Evolutionary conservation across 1,284 basidiomycete genomes (phyloP).

Genomic region (Lentinus polychrous): DNA sequence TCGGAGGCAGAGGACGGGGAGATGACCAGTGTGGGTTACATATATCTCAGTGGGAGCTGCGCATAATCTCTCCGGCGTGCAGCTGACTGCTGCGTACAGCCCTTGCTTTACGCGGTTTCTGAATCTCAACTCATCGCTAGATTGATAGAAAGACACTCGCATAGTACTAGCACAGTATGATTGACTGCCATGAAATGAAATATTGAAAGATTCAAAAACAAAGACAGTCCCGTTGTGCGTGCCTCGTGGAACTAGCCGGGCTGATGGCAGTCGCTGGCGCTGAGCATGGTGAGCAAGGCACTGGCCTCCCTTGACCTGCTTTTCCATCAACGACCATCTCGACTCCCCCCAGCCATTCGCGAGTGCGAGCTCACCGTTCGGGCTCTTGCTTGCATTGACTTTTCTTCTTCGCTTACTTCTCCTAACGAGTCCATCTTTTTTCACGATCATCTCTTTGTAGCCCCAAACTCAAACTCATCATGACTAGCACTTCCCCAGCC

Average conservation of each 20-base stretch:
- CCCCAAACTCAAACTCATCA: constrained; percentile 33
- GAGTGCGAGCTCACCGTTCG: constrained; percentile 8
- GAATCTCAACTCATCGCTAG: too few relatives aligned
- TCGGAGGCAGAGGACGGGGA: too few relatives aligned
- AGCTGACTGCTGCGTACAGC: too few relatives aligned
- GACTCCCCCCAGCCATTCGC: constrained; percentile 7
- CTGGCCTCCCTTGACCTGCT: not conserved
- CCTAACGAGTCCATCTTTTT: constrained; percentile 13
- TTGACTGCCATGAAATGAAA: not conserved
- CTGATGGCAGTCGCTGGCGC: not conserved
- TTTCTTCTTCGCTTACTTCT: constrained; percentile 9
- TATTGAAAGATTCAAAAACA: not conserved
- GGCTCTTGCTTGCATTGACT: constrained; percentile 8
- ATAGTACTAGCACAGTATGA: too few relatives aligned
- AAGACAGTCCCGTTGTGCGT: not conserved
- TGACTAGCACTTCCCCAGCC: constrained; percentile 62
- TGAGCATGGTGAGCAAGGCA: not conserved
- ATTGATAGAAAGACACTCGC: too few relatives aligned
- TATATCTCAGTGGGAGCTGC: too few relatives aligned
- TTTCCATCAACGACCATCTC: constrained; percentile 9
- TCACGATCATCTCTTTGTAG: constrained; percentile 13
- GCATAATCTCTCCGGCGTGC: too few relatives aligned
- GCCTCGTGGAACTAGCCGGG: not conserved
- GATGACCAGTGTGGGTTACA: too few relatives aligned
- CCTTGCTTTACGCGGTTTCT: too few relatives aligned